Evolutionary conservation across 1,284 basidiomycete species (phyloP), one percentile per base, ranked within the genome.

Genomic region (Stereum hirsutum): DNA sequence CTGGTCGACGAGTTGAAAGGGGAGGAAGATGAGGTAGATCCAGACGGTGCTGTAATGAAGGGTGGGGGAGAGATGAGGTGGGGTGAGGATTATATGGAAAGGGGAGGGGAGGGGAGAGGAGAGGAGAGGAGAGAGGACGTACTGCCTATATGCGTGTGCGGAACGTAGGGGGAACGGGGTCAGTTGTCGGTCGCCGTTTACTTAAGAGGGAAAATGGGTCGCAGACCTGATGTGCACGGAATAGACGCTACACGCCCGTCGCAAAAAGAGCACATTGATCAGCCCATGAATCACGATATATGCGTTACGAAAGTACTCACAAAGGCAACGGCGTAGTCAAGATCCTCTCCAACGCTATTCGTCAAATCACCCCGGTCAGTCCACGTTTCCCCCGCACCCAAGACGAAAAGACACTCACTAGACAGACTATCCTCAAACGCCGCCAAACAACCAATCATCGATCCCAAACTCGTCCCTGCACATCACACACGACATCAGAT

Each of bases 1-100:
- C 23, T 70, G 64, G 39, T 62, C 63, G 37, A 78, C 69, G 14
- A 81, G 67, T 56, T 82, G 78, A 64, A 82, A 81, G 0, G 78
- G 79, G 1, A 83, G 63, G 57, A 79, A 77, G 59, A 82, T 78
- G 2, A 81, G 67, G 56, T 81, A 82, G 14, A 81, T 57, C 78
- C 77, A 81, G 23, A 81, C 74, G 31, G 76, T 80, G 55, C 76
- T 44, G 23, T 78, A 49, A 14, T 15, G 4, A 23, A 8, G n/a
- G 25, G 10, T 14, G 26, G 34, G 32, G 41, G 41, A 5, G 20
- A 25, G 34, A 20, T 31, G 30, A 25, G 28, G 34, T 36, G 27
- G 34, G 31, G 14, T 43, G 41, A 46, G 20, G n/a, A 30, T 33
- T 39, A 11, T 12, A 12, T 23, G 20, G 28, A 17, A 23, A 30